Evolutionary conservation across 2,329 filamentous ascomycete species (phyloP).

Genomic region (Fonsecaea nubica): DNA sequence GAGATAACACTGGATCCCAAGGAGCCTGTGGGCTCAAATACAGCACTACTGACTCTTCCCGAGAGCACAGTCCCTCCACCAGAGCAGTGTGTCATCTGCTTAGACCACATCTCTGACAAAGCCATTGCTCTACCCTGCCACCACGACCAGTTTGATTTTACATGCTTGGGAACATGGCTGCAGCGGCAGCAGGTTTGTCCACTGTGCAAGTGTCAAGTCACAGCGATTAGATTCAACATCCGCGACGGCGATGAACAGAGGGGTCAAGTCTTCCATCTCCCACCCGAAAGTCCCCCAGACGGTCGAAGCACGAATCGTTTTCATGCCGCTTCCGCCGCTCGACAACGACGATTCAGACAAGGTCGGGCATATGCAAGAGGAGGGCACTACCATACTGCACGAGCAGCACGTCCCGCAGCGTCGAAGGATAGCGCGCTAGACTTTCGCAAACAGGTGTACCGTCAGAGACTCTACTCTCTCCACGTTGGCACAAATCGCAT

Average conservation of each 20-base stretch:
- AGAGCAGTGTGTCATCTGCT: slow-evolving; percentile 78
- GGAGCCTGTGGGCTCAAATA: slow-evolving; percentile 20
- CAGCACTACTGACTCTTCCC: background rate
- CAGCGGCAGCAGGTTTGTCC: slow-evolving; percentile 75
- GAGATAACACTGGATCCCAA: slow-evolving; percentile 18
- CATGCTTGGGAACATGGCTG: slow-evolving; percentile 84
- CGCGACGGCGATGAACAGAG: slow-evolving; percentile 41
- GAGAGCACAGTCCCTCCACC: slow-evolving; percentile 10
- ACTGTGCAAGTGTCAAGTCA: slow-evolving; percentile 70
- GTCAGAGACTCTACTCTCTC: slow-evolving; percentile 72
- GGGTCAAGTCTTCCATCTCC: slow-evolving; percentile 41
- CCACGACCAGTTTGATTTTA: slow-evolving; percentile 82
- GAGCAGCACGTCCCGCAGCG: background rate
- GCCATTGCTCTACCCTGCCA: slow-evolving; percentile 77
- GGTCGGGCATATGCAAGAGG: slow-evolving; percentile 20
- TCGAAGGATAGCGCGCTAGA: slow-evolving; percentile 54
- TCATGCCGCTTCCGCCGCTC: background rate
- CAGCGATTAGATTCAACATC: slow-evolving; percentile 70
- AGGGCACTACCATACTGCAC: slow-evolving; percentile 36
- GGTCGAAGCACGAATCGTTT: background rate
- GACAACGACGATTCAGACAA: slow-evolving; percentile 27
- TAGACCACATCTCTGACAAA: slow-evolving; percentile 74
- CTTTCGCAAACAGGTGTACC: slow-evolving; percentile 75
- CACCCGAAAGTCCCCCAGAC: slow-evolving; percentile 39
- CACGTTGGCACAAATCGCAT: slow-evolving; percentile 81